Base-by-base conservation (phyloP, 2,329 filamentous ascomycete genomes). In the Furcasterigmium sp. region DNA sequence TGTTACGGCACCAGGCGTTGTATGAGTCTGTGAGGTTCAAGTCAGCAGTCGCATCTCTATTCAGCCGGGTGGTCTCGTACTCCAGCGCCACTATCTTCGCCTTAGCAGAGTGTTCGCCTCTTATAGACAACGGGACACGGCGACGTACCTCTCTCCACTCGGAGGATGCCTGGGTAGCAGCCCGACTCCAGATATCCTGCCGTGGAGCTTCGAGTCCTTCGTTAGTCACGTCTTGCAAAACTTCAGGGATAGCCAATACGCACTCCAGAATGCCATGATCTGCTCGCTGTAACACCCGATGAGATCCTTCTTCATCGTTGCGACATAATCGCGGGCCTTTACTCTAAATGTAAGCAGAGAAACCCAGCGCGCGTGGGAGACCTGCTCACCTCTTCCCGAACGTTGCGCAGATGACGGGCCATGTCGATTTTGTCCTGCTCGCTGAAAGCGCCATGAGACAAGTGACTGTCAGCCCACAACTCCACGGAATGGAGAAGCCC, bases 1-100 rank as follows among this genome's bases (percentile, higher is more conserved):
- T 53, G 19, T 56, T 52, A 0, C 43, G 32, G 35, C 59, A 61
- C 59, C 57, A 61, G 3, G 57, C 56, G 14, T 59, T 53, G 44
- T 58, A 61, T 39, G 37, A 39, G 15, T 28, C 37, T n/a, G n/a
- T 38, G 21, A 15, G n/a, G 5, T 1, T 14, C 7, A 20, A 5
- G 37, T 38, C n/a, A 38, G 37, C 37, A 3, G 59, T 5, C 15
- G 21, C n/a, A 6, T 13, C 18, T 18, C 11, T 9, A 39, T 49
- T 39, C n/a, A n/a, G n/a, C n/a, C n/a, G n/a, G n/a, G n/a, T n/a
- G 53, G 45, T n/a, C 39, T 14, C 45, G 37, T 52, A 56, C 49
- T 49, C 47, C 45, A 51, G 26, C 52, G 53, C 54, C 54, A 55
- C 53, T 56, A n/a, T n/a, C n/a, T n/a, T n/a, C n/a, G n/a, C n/a